Percentiles rank a stretch among this genome's conserved stretches.
phyloP scores from a whole-genome alignment of 495 filamentous ascomycete species.

The Penicillium chermesinum region DNA sequence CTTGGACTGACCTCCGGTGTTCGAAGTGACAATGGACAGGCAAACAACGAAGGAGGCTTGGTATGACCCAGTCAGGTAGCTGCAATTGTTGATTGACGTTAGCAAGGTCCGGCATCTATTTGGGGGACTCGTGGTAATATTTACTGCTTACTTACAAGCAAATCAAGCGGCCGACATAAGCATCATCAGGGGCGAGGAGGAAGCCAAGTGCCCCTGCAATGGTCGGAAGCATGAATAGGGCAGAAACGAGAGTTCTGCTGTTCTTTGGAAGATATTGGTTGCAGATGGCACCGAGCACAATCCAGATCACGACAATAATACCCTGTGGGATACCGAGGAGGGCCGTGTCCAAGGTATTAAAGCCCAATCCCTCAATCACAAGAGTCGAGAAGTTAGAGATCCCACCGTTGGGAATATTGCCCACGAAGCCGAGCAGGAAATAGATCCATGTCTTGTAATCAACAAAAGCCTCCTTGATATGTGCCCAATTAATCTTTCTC shows the following conservation, averaged over 20 bases:
- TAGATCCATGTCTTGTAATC: slow-evolving; percentile 48
- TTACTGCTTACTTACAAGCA: slow-evolving; percentile 31
- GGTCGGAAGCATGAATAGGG: slow-evolving; percentile 46
- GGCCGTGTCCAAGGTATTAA: slow-evolving; percentile 27
- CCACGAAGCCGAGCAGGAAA: slow-evolving; percentile 26
- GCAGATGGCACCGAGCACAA: slow-evolving; percentile 45
- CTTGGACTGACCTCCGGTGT: slow-evolving; percentile 54
- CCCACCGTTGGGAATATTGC: slow-evolving; percentile 38
- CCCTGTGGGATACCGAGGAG: slow-evolving; percentile 52
- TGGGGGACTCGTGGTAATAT: neutral
- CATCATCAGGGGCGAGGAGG: slow-evolving; percentile 32
- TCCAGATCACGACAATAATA: slow-evolving; percentile 44
- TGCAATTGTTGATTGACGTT: neutral
- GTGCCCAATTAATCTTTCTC: slow-evolving; percentile 45
- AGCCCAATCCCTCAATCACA: slow-evolving; percentile 56
- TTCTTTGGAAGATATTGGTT: slow-evolving; percentile 47
- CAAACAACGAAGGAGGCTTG: slow-evolving; percentile 54
- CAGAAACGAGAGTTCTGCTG: slow-evolving; percentile 42
- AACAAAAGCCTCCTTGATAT: slow-evolving; percentile 43
- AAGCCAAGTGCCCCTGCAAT: slow-evolving; percentile 48
- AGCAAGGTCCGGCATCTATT: neutral
- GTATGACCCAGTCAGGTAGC: slow-evolving; percentile 49
- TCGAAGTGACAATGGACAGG: slow-evolving; percentile 49
- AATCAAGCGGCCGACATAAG: slow-evolving; percentile 40
- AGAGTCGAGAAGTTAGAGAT: slow-evolving; percentile 53